Evolutionary conservation across 2,329 filamentous ascomycete genomes (phyloP), one percentile per base, ranked within the genome.

Genomic region (Tolypocladium endophyticum): DNA sequence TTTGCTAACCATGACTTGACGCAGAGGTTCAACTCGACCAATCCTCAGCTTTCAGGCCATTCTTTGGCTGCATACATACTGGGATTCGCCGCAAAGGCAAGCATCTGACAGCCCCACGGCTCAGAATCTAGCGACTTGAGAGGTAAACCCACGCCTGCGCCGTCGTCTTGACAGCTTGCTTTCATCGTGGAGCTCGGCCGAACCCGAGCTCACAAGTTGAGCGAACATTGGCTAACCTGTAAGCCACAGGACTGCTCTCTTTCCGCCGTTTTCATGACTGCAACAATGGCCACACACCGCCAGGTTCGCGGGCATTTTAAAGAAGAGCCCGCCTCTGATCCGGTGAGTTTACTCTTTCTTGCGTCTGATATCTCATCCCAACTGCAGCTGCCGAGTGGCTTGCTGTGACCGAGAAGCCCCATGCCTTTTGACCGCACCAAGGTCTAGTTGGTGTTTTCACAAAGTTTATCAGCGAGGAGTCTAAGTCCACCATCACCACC

Each of bases 301-400:
- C 63, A 63, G 47, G 61, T 60, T 56, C 63, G 63, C 60, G 59
- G 63, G 18, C 60, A 64, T 20, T 63, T 63, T 58, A 64, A 64
- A 38, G 62, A 64, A 11, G 63, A 64, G 39, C 23, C 59, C 14
- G 58, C 59, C 12, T 55, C 62, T 33, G 62, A 64, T 52, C 18
- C 62, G 3, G 63, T 64, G 57, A 61, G 63, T 64, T 45, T 5
- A 36, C 14, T 8, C 50, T 57, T 36, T 61, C 55, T 47, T 59
- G 12, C 20, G 25, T 61, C 36, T 56, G 50, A 38, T 30, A 39
- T 20, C 16, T 36, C 58, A 28, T 53, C 8, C 47, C 38, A 33
- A 47, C 38, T 43, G 39, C 33, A 33, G 39, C 58, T 2, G 36
- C 57, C 57, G 45, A 61, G 58, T 56, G 54, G 55, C 59, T 58